A percentile compares a stretch with the other conserved stretches of the same genome.
Conservation (phyloP, 768 basidiomycete genomes). For the Lentinula lateritia region DNA sequence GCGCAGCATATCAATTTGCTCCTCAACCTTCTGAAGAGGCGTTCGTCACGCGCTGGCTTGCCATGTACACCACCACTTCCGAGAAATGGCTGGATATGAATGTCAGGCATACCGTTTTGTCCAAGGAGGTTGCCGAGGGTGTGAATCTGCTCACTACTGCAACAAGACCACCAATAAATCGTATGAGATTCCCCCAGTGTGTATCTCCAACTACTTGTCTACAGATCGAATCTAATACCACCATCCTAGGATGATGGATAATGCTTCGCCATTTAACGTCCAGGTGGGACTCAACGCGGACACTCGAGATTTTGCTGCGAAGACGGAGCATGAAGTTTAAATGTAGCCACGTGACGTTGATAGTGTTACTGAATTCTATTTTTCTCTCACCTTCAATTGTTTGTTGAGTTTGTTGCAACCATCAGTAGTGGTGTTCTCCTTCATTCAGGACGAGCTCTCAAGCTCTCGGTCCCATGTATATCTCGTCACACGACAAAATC, state of each 20-base stretch:
- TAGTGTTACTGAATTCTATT: not conserved
- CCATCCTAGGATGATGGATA: conserved; percentile 44
- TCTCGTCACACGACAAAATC: not conserved
- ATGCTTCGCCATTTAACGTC: conserved; percentile 55
- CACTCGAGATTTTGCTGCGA: conserved; percentile 27
- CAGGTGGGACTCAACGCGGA: conserved; percentile 47
- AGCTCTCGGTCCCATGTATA: not conserved
- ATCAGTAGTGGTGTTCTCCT: not conserved
- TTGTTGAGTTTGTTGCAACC: conserved; percentile 3
- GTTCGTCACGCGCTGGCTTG: conserved; percentile 64
- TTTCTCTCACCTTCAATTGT: not conserved
- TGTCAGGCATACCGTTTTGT: conserved; percentile 48
- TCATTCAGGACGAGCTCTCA: conserved; percentile 7
- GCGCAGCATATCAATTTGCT: conserved; percentile 62
- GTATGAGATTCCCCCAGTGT: conserved; percentile 72
- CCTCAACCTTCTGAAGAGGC: conserved; percentile 56
- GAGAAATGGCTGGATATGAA: conserved; percentile 53
- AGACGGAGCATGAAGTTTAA: conserved; percentile 15
- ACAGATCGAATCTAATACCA: conserved; percentile 6
- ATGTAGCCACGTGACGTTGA: conserved; percentile 3
- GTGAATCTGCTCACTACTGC: conserved; percentile 36
- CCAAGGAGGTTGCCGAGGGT: conserved; percentile 36
- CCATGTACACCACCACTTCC: conserved; percentile 46
- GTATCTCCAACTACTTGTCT: conserved; percentile 21
- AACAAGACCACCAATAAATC: conserved; percentile 46